These are phyloP conservation scores for Paratinospora sagittata DNA, from an alignment of 164 flowering plant species.

Conservation along the genomic window DNA sequence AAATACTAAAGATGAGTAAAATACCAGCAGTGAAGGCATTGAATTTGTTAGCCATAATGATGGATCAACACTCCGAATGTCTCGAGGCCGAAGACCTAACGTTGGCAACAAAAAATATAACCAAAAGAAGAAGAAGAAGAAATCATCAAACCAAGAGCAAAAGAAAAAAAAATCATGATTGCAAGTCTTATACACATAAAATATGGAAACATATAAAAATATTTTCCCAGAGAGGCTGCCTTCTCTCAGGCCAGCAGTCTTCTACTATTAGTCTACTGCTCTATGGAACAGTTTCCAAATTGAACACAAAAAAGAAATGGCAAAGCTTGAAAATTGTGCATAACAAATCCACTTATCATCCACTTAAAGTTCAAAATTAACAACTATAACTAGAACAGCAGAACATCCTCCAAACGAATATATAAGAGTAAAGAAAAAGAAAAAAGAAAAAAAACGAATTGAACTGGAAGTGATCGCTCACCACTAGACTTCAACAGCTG, in stretches of 20 bases:
- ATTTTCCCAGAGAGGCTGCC: background rate
- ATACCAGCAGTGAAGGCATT: conserved; percentile 90
- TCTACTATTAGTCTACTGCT: background rate
- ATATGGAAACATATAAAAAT: no score
- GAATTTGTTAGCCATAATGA: conserved; percentile 92
- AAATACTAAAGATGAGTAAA: conserved; percentile 3
- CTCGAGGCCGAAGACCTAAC: conserved; percentile 93
- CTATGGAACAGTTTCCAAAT: background rate
- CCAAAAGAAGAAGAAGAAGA: no score
- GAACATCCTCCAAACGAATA: no score
- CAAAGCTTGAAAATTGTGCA: no score
- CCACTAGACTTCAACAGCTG: conserved; percentile 88
- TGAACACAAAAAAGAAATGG: background rate
- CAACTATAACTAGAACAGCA: no score
- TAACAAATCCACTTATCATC: background rate
- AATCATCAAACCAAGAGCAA: no score
- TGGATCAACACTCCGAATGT: conserved; percentile 91
- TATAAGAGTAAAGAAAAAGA: no score
- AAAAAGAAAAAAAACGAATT: conserved; percentile 14
- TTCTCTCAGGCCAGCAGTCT: no score
- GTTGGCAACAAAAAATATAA: background rate
- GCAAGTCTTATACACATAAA: background rate
- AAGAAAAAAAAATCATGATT: no score
- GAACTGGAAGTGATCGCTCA: conserved; percentile 20
- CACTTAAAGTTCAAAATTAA: background rate